A percentile compares a stretch with the other conserved stretches of the same genome.
Evolutionary conservation across 1,284 basidiomycete species (phyloP).

Genomic region (Puccinia novopanici): DNA sequence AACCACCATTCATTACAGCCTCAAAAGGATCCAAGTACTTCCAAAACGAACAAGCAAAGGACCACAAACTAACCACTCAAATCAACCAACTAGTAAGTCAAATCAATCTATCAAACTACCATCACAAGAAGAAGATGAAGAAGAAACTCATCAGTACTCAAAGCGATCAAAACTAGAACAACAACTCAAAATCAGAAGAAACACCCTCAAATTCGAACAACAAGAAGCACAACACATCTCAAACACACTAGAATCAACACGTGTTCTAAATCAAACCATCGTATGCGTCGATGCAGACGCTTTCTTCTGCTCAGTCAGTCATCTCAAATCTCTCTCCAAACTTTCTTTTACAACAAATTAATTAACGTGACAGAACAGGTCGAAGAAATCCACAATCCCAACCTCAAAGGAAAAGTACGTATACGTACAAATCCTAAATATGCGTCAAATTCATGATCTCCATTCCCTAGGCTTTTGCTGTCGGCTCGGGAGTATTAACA

Average conservation of each 20-base stretch:
- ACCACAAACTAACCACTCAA: conserved; percentile 55
- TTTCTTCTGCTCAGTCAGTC: conserved; percentile 34
- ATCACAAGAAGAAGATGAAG: too few species aligned
- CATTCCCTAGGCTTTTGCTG: conserved; percentile 14
- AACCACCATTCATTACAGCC: conserved; percentile 51
- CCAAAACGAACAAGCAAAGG: conserved; percentile 57
- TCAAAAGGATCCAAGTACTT: conserved; percentile 58
- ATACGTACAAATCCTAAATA: too few species aligned
- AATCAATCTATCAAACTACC: too few species aligned
- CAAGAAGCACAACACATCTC: conserved; percentile 3
- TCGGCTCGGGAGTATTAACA: conserved; percentile 6
- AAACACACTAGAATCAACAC: background rate
- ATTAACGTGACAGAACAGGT: background rate
- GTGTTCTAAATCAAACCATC: conserved; percentile 25
- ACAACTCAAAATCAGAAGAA: conserved; percentile 1
- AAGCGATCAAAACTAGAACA: too few species aligned
- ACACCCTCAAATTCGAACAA: background rate
- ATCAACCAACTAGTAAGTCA: conserved; percentile 51
- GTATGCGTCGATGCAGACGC: conserved; percentile 35
- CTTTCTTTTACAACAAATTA: background rate
- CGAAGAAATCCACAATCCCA: conserved; percentile 21
- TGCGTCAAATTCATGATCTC: background rate
- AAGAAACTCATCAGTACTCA: too few species aligned
- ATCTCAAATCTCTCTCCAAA: too few species aligned
- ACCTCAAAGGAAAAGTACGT: conserved; percentile 20